phyloP scores from a whole-genome alignment of 129 eudicot species.

The Centrapalus pauciflorus region DNA sequence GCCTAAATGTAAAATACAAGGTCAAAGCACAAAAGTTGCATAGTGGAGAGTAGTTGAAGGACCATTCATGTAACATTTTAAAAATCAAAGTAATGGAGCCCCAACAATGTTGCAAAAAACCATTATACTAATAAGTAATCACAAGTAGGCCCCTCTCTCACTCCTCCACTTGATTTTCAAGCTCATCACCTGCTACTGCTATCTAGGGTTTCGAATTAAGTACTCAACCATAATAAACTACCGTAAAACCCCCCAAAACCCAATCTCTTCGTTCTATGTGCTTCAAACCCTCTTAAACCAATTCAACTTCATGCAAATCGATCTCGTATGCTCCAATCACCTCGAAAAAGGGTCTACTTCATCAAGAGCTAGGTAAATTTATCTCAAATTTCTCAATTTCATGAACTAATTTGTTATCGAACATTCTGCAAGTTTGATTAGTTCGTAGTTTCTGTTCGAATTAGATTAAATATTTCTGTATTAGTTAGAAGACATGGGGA shows the following conservation, averaged over 20 bases:
- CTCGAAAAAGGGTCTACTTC: constrained; percentile 8
- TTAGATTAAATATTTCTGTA: constrained; percentile 7
- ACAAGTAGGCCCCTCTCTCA: constrained; percentile 21
- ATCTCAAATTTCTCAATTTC: constrained; percentile 11
- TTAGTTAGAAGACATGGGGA: constrained; percentile 58
- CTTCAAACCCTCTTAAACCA: not conserved
- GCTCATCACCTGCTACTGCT: constrained; percentile 5
- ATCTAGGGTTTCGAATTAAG: constrained; percentile 51
- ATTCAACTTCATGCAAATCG: not conserved
- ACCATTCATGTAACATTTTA: not conserved
- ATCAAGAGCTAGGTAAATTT: constrained; percentile 10
- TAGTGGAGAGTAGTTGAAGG: not conserved
- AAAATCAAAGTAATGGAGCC: constrained; percentile 21
- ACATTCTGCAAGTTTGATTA: not conserved
- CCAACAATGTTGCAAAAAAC: constrained; percentile 2
- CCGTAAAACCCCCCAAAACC: constrained; percentile 23
- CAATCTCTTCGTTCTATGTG: not conserved
- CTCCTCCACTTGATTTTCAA: constrained; percentile 3
- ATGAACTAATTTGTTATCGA: not conserved
- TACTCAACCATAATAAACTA: not conserved
- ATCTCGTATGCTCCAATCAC: constrained; percentile 14
- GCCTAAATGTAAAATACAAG: not conserved
- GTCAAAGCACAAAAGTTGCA: not conserved
- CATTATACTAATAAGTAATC: not conserved
- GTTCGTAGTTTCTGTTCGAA: constrained; percentile 7